A percentile compares a stretch with the other conserved stretches of the same genome.
These are phyloP conservation scores for Hygrocybe coccinea DNA, from an alignment of 768 basidiomycete genomes.

Conservation along the genomic window DNA sequence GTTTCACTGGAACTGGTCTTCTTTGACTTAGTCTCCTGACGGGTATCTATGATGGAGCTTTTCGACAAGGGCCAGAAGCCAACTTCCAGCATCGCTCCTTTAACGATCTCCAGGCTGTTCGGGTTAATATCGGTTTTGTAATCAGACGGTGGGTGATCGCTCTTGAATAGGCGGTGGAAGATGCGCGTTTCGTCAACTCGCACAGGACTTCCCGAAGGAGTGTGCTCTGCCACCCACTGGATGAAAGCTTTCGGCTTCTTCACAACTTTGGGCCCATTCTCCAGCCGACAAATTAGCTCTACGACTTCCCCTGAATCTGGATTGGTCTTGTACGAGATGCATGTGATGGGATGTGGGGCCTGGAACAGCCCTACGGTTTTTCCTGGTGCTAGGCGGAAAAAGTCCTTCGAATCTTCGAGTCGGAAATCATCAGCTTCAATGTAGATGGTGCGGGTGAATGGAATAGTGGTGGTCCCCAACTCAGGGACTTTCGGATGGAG, in stretches of 20 bases:
- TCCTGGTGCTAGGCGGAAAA: constrained; percentile 95
- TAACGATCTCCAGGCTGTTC: constrained; percentile 73
- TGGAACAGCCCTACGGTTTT: constrained; percentile 97
- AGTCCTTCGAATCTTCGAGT: constrained; percentile 84
- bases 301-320: constrained; percentile 63
- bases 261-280: constrained; percentile 53
- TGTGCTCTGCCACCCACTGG: constrained; percentile 93
- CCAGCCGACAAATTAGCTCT: constrained; percentile 75
- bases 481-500: constrained; percentile 91
- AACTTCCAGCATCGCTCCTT: constrained; percentile 78
- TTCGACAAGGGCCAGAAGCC: constrained; percentile 86
- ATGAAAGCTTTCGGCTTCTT: constrained; percentile 92
- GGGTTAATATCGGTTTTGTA: constrained; percentile 81
- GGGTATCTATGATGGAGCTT: constrained; percentile 57
- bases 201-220: constrained; percentile 74
- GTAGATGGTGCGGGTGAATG: constrained; percentile 84
- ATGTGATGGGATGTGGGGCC: constrained; percentile 87
- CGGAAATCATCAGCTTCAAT: constrained; percentile 95
- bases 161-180: constrained; percentile 92
- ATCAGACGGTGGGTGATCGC: constrained; percentile 82
- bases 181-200: constrained; percentile 83
- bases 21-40: constrained; percentile 56
- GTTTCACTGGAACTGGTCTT: constrained; percentile 38
- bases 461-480: constrained; percentile 75
- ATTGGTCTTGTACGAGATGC: constrained; percentile 82